Evolutionary conservation across 805 yeast species (phyloP), one percentile per base, ranked within the genome.

Genomic region (Komagataella populi): DNA sequence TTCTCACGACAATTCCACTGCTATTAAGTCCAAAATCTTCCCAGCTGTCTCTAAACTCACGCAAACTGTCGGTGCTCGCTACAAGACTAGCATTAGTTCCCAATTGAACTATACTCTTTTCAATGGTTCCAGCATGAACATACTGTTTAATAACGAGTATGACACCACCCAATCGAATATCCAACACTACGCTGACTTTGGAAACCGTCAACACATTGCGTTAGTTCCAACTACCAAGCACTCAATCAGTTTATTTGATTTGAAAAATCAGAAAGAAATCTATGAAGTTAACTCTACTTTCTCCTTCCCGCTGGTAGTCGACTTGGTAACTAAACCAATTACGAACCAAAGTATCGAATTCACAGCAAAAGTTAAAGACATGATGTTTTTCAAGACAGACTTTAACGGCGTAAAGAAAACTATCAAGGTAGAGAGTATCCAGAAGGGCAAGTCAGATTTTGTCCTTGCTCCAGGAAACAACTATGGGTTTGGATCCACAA

Each of bases 401-500:
- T 47, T 59, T 16, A 50, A 63, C 54, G 63, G 65, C 47, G 17
- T 10, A 30, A 30, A 54, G 18, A 46, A 53, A 44, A 51, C 63
- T 4, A 50, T 69, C 51, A 55, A 62, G 8, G 54, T 67, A 23
- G 51, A 55, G 23, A 60, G 63, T 6, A 54, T 55, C 22, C 79
- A 76, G 55, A 68, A 70, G 47, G 82, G 81, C 20, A 66, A 74
- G 2, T 73, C 81, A 0, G 54, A 55, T 6, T 75, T 63, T 56
- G 67, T 71, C 1, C 47, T 75, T 3, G 63, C 75, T 6, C 72
- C 73, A n/a, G 47, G 52, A 7, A 79, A 79, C 2, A 75, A 76
- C 55, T 62, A 66, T 54, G 81, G 81, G 1, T 55, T 56, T n/a
- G 80, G 78, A 6, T 50, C 58, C 3, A 56, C 66, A 39, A 59